Base-by-base conservation (phyloP, 2,329 filamentous ascomycete species). In the Emmonsia crescens region DNA sequence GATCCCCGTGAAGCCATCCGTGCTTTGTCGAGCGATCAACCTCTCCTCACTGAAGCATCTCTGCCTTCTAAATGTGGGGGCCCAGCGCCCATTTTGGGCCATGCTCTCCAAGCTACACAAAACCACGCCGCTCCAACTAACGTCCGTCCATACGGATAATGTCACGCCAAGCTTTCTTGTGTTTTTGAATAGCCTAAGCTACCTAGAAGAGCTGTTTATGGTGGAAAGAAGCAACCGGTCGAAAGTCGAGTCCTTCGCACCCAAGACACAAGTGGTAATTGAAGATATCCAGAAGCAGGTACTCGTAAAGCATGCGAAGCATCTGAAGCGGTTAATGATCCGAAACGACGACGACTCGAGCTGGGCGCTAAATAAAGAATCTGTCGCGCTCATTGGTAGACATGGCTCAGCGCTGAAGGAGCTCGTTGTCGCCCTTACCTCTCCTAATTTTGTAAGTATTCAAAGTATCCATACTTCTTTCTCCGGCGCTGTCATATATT, bases 81-180 rank as follows among this genome's bases (percentile, higher is more conserved):
- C 80, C 5, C 85, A 88, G 69, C 77, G 77, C 33, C 75, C 80
- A 0, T 81, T 88, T 64, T 88, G 85, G 85, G 74, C 76, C 1
- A 71, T 82, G 61, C 72, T 88, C 49, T 73, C 77, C 21, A 82
- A 80, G 65, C 78, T 85, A 66, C 84, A 86, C 68, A 77, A 77
- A 58, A 67, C 75, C 0, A 72, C 75, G 9, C 79, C 81, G 0
- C 73, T 87, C 48, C 76, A 80, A 0, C 71, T 88, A 49, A 76
- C 78, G 57, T 83, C 80, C 64, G 82, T 88, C 60, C 83, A 83
- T 66, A 87, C 84, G 0, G 85, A 88, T 68, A 82, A 87, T 64
- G 84, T 86, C 24, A 82, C 83, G 0, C 66, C 72, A 1, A 70
- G 75, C 0, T 64, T 70, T 21, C 62, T 70, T 2, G 38, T 46